Base-by-base conservation (phyloP, 345 rosid genomes). In the Draba incana region DNA sequence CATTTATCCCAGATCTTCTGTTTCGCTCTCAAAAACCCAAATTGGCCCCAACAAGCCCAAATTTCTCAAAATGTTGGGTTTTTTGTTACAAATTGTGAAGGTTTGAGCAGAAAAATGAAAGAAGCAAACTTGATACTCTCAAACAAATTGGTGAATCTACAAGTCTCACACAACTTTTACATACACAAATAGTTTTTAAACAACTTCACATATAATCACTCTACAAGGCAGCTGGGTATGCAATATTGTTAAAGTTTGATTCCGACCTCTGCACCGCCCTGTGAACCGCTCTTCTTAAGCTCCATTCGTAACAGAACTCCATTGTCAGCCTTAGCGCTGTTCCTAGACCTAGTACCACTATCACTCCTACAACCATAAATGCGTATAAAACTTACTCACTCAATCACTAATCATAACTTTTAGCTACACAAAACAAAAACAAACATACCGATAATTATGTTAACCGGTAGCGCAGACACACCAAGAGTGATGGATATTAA, bases 261-360 rank as follows among this genome's bases (percentile, higher is more conserved):
- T 92, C 92, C n/a, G 80, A 79, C 78, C 94, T 82, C 49, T 80
- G 93, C 42, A 68, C 86, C 11, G 73, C 91, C 83, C 98, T 82
- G 38, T 84, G 89, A 33, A 70, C 83, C 9, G 75, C 91, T 83
- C 95, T 86, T 81, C 92, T 84, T 54, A 81, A 65, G 73, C 81
- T 86, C 96, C 98, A 92, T 33, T 89, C 97, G 13, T 80, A 88
- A 82, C 86, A 89, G 80, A 89, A 88, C 72, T 92, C 97, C 42
- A 92, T 64, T 28, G 86, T 84, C 52, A 92, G 84, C 64, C 97
- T 79, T 42, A 92, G 78, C 1, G 92, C 92, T 4, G 98, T 89
- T 77, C 97, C 97, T 51, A 92, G 84, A 10, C 98, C 98, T n/a
- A 92, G 88, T 78, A 92, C 89, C 16, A 89, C 88, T 62, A 92